Percentiles rank a stretch among this genome's conserved stretches.
Conservation (phyloP, 441 rosid species). For the Gossypium schwendimanii region DNA sequence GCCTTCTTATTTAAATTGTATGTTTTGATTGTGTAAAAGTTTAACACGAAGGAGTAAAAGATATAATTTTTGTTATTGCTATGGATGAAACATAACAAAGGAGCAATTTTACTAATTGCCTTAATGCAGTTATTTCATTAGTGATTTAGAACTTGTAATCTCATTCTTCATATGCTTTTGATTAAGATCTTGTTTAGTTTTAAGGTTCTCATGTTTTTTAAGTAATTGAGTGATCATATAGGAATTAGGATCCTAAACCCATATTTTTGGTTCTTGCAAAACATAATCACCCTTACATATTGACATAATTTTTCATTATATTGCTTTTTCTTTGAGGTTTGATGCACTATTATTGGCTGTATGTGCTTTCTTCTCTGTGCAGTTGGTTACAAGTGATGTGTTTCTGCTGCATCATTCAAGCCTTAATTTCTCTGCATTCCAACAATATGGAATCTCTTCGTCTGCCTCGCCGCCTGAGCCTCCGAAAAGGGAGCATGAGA, state of each 20-base stretch:
- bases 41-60: not conserved
- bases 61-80: not conserved
- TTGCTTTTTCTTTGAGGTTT: not conserved
- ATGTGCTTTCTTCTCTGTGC: constrained; percentile 13
- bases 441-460: constrained; percentile 57
- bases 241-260: not conserved
- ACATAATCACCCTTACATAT: not conserved
- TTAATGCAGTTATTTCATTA: not conserved
- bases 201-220: not conserved
- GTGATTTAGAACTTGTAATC: not conserved
- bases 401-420: constrained; percentile 35
- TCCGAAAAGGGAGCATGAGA: constrained; percentile 36
- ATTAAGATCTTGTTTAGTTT: not conserved
- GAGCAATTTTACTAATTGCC: not conserved
- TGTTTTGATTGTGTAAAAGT: not conserved
- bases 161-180: not conserved
- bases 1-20: not conserved
- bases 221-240: not conserved
- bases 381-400: constrained; percentile 41
- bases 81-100: not conserved
- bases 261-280: not conserved
- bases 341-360: not conserved
- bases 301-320: not conserved
- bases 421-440: constrained; percentile 32
- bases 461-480: constrained; percentile 65